Conservation (phyloP, 768 basidiomycete species). For the Suillus americanus region DNA sequence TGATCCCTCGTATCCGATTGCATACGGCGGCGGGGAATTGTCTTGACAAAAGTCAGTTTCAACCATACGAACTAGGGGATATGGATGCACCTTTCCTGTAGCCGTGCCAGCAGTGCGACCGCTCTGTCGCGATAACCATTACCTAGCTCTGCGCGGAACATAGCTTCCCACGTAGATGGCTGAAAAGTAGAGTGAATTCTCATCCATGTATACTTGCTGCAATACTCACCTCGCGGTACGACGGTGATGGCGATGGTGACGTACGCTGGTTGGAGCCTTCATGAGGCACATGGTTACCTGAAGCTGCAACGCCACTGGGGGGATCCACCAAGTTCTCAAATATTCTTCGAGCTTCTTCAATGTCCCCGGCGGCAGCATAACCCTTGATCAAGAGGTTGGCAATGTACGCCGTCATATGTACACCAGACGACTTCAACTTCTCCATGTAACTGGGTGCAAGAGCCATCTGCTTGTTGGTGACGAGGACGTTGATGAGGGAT, state of each 20-base stretch:
- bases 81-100: constrained; percentile 64
- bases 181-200: constrained; percentile 26
- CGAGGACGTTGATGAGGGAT: constrained; percentile 83
- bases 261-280: constrained; percentile 32
- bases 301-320: constrained; percentile 79
- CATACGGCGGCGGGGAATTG: constrained; percentile 78
- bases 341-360: constrained; percentile 69
- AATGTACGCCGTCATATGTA: constrained; percentile 94
- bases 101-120: constrained; percentile 61
- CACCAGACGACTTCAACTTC: constrained; percentile 58
- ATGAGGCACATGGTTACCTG: constrained; percentile 84
- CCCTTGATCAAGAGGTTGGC: constrained; percentile 67
- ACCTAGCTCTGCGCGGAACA: constrained; percentile 90
- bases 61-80: not conserved
- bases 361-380: constrained; percentile 63
- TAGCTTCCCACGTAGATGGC: constrained; percentile 94
- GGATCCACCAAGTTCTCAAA: constrained; percentile 85
- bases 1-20: constrained; percentile 76
- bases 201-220: not conserved
- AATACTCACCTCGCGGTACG: constrained; percentile 30
- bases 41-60: constrained; percentile 35
- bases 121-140: constrained; percentile 74
- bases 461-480: constrained; percentile 75
- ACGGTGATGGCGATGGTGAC: constrained; percentile 41
- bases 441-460: constrained; percentile 67